Evolutionary conservation across 176 grass and related monocot species (phyloP).

Genomic region (Paspalum notatum): DNA sequence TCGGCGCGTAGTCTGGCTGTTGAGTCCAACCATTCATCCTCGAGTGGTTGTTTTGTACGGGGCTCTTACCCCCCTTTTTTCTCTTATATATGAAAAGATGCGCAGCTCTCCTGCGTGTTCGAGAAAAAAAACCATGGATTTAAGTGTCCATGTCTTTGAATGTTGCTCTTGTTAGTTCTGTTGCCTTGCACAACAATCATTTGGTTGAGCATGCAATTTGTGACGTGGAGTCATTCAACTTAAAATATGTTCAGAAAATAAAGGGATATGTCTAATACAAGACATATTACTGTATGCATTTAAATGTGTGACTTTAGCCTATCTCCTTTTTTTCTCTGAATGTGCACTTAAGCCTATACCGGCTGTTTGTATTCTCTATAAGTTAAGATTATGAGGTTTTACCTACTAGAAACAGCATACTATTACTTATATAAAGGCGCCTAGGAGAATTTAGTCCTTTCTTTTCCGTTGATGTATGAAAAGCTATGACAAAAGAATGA

Average conservation of each 20-base stretch:
- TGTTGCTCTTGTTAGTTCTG: neutral
- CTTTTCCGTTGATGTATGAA: neutral
- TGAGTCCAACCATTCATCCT: too few relatives aligned
- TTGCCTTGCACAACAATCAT: neutral
- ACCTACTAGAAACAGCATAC: neutral
- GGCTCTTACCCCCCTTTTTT: too few relatives aligned
- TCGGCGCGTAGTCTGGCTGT: too few relatives aligned
- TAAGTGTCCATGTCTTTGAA: constrained; percentile 7
- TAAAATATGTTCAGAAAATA: neutral
- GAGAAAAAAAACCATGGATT: too few relatives aligned
- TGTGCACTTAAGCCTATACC: constrained; percentile 3
- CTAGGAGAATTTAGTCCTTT: constrained; percentile 4
- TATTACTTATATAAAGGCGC: neutral
- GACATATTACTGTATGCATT: neutral
- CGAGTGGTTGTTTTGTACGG: too few relatives aligned
- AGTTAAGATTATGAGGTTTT: constrained; percentile 21
- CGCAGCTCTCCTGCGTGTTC: too few relatives aligned
- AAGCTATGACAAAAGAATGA: neutral
- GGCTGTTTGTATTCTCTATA: constrained; percentile 14
- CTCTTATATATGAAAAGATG: too few relatives aligned
- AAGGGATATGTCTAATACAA: neutral
- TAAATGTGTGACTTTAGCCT: neutral
- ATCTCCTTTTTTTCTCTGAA: neutral
- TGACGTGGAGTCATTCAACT: constrained; percentile 9
- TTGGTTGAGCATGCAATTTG: constrained; percentile 5